Conservation (phyloP, 352 stramenopile genomes). For the Phytophthora pini region DNA sequence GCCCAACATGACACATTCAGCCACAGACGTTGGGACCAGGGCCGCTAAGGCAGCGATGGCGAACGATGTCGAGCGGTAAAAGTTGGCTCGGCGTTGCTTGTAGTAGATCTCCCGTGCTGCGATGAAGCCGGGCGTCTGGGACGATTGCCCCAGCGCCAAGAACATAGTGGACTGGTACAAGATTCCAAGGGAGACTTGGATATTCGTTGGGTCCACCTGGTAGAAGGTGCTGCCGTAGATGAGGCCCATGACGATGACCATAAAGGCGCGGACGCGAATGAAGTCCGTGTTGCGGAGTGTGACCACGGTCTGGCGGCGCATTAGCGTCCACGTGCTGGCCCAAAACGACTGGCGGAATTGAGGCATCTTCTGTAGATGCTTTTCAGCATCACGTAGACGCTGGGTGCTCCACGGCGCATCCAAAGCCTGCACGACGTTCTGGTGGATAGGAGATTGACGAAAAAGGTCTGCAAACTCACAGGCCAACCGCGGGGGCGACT, state of each 20-base stretch:
- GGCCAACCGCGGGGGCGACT: slow-evolving; percentile 3
- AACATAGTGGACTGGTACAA: slow-evolving; percentile 78
- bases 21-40: slow-evolving; percentile 29
- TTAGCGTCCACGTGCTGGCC: slow-evolving; percentile 41
- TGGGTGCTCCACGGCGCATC: slow-evolving; percentile 21
- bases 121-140: slow-evolving; percentile 68
- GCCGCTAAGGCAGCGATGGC: slow-evolving; percentile 37
- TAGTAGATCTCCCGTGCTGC: slow-evolving; percentile 59
- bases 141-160: slow-evolving; percentile 55
- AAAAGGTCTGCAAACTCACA: slow-evolving; percentile 20
- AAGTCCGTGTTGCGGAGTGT: slow-evolving; percentile 32
- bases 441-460: slow-evolving; percentile 33
- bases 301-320: slow-evolving; percentile 48
- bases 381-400: slow-evolving; percentile 10
- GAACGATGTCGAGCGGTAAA: slow-evolving; percentile 72
- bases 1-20: slow-evolving; percentile 74
- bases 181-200: slow-evolving; percentile 50
- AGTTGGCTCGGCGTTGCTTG: slow-evolving; percentile 88
- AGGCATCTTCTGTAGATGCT: slow-evolving; percentile 59
- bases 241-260: slow-evolving; percentile 36
- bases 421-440: slow-evolving; percentile 67
- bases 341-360: slow-evolving; percentile 53
- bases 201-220: slow-evolving; percentile 23
- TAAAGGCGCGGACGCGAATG: slow-evolving; percentile 25
- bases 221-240: slow-evolving; percentile 41